Conservation (phyloP, 2,329 filamentous ascomycete species). For the Basipetospora sp. region DNA sequence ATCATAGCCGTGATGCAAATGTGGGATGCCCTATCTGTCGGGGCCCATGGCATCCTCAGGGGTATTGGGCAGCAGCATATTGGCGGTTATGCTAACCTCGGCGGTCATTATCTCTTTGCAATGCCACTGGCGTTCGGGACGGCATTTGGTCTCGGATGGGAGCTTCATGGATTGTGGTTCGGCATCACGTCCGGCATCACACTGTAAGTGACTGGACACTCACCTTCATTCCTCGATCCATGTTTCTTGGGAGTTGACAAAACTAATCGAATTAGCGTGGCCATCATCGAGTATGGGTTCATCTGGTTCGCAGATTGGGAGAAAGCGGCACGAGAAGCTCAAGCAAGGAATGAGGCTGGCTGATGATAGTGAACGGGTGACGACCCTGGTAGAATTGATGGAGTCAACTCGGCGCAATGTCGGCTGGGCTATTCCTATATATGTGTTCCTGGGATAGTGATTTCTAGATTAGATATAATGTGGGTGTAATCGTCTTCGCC, state of each 20-base stretch:
- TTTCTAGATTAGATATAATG: too few relatives aligned
- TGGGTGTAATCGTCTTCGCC: too few relatives aligned
- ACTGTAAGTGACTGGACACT: slow-evolving; percentile 29
- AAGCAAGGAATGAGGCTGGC: slow-evolving; percentile 32
- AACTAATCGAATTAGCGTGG: slow-evolving; percentile 25
- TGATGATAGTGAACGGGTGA: slow-evolving; percentile 15
- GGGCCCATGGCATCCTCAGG: slow-evolving; percentile 70
- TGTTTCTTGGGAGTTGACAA: slow-evolving; percentile 5
- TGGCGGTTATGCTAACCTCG: slow-evolving; percentile 75
- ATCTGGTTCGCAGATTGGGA: slow-evolving; percentile 39
- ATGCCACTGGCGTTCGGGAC: slow-evolving; percentile 70
- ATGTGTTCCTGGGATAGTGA: too few relatives aligned
- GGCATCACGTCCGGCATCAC: slow-evolving; percentile 60
- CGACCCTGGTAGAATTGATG: too few relatives aligned
- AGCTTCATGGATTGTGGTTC: slow-evolving; percentile 66
- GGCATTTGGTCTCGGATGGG: slow-evolving; percentile 64
- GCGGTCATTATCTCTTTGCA: slow-evolving; percentile 74
- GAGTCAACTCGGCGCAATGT: too few relatives aligned
- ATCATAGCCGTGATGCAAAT: slow-evolving; percentile 80
- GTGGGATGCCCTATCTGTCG: slow-evolving; percentile 66
- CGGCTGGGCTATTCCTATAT: too few relatives aligned
- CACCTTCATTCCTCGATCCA: background rate
- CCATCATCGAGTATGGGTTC: slow-evolving; percentile 38
- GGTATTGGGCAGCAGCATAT: slow-evolving; percentile 81
- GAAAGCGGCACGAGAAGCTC: slow-evolving; percentile 36